Evolutionary conservation across 2,329 filamentous ascomycete species (phyloP), one percentile per base, ranked within the genome.

Genomic region (Plenodomus lindquistii): DNA sequence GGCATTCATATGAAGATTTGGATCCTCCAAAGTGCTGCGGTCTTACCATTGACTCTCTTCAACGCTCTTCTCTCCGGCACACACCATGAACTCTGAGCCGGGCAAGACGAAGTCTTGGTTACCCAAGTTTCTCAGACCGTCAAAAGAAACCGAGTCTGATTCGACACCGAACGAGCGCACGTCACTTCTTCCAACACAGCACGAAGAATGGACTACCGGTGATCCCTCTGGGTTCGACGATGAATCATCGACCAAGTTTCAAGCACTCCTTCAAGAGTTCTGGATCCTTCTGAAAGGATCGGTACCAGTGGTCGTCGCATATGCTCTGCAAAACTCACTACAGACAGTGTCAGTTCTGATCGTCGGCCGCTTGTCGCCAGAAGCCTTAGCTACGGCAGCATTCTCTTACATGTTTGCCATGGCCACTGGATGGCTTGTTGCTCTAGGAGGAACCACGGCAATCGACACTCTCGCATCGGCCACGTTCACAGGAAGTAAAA

Each of bases 381-480:
- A 94, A 70, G 85, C 90, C 1, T 76, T 96, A 6, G 89, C 91
- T 0, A 89, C 87, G 0, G 87, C 89, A 1, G 90, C 91, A 0
- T 96, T 96, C 64, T 89, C 88, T 2, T 93, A 94, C 76, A 96
- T 96, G 91, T 96, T 96, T 60, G 91, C 91, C 45, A 91, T 93
- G 88, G 85, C 88, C 18, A 91, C 89, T 1, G 91, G 86, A 0
- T 95, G 91, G 90, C 81, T 96, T 31, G 88, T 96, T 50, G 91
- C 86, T 0, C 81, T 96, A 3, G 91, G 91, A 21, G 91, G 91
- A 7, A 92, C 89, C 0, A 96, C 89, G 1, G 91, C 91, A 0
- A 80, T 96, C 37, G 91, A 96, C 69, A 96, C 91, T 0, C 77
- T 96, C 19, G 90, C 89, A 2, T 92, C 89, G 0, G 89, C 86